Evolutionary conservation across 192 early-diverging fungal species (phyloP), one percentile per base, ranked within the genome.

Genomic region (Mortierella hygrophila): DNA sequence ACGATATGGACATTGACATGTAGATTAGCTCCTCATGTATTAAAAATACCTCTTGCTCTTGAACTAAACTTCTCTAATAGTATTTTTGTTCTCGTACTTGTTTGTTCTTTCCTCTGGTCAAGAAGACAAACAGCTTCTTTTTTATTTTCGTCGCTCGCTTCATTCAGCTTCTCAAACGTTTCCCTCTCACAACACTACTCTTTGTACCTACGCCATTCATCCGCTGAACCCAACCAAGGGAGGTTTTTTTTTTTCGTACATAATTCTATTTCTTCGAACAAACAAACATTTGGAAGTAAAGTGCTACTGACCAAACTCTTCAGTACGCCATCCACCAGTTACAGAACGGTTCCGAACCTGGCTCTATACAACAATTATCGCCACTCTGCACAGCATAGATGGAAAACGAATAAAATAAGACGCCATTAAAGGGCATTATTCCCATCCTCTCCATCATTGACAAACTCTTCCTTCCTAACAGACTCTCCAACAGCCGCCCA

Each of bases 1-100:
- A 75, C 70, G 80, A 81, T 35, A 81, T 81, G 80, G 80, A 81
- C 32, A 18, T 81, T 11, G 80, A 81, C 65, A 65, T 15, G 29
- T 65, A 65, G 60, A 32, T 1, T 29, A 29, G 13, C 29, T 4
- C n/a, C 26, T 2, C 3, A 26, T 32, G n/a, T 65, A 65, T 13
- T 65, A 29, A 65, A 65, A 65, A 65, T 32, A 57, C 55, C 55
- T 26, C 6, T n/a, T 65, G 60, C 60, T 65, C 6, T 23, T 2
- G n/a, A 11, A 60, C 26, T 0, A n/a, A 10, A 26, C 7, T 8
- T 26, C 26, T 46, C 11, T 15, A 46, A 23, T 11, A 60, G 10
- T 23, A 2, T 60, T 60, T 60, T 23, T 23, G 20, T 23, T 23
- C 0, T 55, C 55, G 29, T 32, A 9, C 23, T 60, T 10, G 35